Evolutionary conservation across 148 eudicot species (phyloP), one percentile per base, ranked within the genome.

Genomic region (Fagopyrum homotropicum): DNA sequence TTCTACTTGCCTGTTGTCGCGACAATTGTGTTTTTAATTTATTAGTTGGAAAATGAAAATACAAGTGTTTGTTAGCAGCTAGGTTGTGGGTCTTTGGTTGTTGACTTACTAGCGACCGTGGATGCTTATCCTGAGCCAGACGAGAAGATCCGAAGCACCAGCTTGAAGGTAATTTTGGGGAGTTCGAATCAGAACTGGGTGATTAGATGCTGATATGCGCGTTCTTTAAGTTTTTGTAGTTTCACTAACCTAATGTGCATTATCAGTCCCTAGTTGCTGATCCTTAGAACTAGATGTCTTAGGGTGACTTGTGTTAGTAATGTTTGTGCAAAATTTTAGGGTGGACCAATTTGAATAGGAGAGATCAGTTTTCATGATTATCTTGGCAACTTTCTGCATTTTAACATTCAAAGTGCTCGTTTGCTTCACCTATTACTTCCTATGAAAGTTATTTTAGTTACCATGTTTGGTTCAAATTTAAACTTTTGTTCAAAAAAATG

Each of bases 71-170:
- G 75, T 73, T 72, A 35, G 80, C 89, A 95, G 98, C 61, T 95
- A 40, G 98, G 98, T 45, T 79, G 84, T 73, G 98, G 98, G 30
- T 78, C 81, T 73, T 82, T 78, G 59, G 1, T 72, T 19, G 77
- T 90, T 75, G 98, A 95, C 70, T 81, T 80, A 6, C 79, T 95
- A 75, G 97, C 96, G 22, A 82, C 96, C 5, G 98, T 95, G 40
- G 90, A 83, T 52, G 75, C 89, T 73, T 95, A 82, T 81, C 98
- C 97, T 26, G 86, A 89, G 45, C 98, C 98, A 0, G 97, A 95
- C 75, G 97, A 92, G 45, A 95, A 95, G 87, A 90, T 88, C 72
- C 82, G 97, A 79, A 95, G 91, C 85, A 95, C 93, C 75, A 91
- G 92, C 83, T 81, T 86, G 82, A 89, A 88, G 97, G 98, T 94